phyloP scores from a whole-genome alignment of 345 rosid species.

The Iberis pinnata region DNA sequence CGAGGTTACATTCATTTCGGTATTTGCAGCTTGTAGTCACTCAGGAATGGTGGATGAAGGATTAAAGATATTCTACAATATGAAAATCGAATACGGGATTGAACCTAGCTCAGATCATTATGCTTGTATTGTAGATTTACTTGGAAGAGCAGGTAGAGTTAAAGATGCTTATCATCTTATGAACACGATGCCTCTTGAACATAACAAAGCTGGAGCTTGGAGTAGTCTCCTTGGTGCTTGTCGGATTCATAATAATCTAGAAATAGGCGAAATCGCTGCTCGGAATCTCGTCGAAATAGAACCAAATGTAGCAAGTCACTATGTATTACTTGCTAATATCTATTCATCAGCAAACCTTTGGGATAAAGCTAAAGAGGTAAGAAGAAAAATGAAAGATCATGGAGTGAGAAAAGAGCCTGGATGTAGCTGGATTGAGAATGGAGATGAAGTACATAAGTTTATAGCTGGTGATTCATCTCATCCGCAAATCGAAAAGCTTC shows the following conservation, averaged over 20 bases:
- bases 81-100: slow-evolving; percentile 52
- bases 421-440: slow-evolving; percentile 82
- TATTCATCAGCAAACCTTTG: slow-evolving; percentile 71
- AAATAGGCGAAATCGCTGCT: slow-evolving; percentile 74
- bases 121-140: slow-evolving; percentile 81
- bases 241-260: slow-evolving; percentile 54
- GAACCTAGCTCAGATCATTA: slow-evolving; percentile 71
- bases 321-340: slow-evolving; percentile 74
- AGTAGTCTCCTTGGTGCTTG: slow-evolving; percentile 90
- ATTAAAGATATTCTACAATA: slow-evolving; percentile 50
- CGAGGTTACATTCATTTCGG: slow-evolving; percentile 65
- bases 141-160: slow-evolving; percentile 78
- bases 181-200: slow-evolving; percentile 43
- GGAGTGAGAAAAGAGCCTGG: slow-evolving; percentile 89
- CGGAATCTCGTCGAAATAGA: slow-evolving; percentile 52
- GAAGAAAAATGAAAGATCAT: slow-evolving; percentile 68
- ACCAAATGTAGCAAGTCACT: slow-evolving; percentile 83
- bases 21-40: slow-evolving; percentile 86
- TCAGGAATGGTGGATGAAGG: slow-evolving; percentile 81
- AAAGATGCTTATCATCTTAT: slow-evolving; percentile 53
- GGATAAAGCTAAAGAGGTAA: slow-evolving; percentile 68
- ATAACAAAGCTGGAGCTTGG: slow-evolving; percentile 65
- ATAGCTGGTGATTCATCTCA: slow-evolving; percentile 76
- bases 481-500: slow-evolving; percentile 59
- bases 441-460: slow-evolving; percentile 74